Evolutionary conservation across 345 rosid genomes (phyloP).

Genomic region (Citrus medica): DNA sequence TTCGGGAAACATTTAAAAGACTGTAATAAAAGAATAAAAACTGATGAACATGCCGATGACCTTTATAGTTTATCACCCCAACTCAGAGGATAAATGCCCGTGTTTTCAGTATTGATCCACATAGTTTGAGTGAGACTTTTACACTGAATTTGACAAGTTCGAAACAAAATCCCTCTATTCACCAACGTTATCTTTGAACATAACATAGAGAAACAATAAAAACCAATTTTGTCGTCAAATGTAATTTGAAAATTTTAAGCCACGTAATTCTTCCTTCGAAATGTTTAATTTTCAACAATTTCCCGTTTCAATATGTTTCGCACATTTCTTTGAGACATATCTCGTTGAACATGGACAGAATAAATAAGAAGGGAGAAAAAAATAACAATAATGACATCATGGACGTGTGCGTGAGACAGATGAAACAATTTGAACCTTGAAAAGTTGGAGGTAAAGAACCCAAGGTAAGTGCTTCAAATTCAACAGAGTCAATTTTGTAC

Average conservation of each 20-base stretch:
- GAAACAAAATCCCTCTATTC: not conserved
- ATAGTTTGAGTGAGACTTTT: not conserved
- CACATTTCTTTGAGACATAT: not conserved
- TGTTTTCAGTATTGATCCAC: not conserved
- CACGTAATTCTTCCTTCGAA: not conserved
- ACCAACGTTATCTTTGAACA: not conserved
- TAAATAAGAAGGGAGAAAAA: not conserved
- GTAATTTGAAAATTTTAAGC: not conserved
- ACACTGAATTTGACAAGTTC: not conserved
- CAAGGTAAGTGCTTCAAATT: slow-evolving; percentile 78
- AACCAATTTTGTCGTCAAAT: not conserved
- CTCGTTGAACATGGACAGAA: not conserved
- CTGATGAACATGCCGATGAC: not conserved
- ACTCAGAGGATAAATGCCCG: not conserved
- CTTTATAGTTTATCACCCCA: not conserved
- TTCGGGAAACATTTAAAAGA: not conserved
- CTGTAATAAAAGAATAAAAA: not conserved
- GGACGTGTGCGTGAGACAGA: not conserved
- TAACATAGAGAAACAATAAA: not conserved
- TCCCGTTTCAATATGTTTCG: no score
- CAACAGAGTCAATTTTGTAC: slow-evolving; percentile 84
- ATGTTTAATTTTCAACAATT: not conserved
- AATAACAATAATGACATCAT: not conserved
- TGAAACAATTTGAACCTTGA: slow-evolving; percentile 44
- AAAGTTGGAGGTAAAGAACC: slow-evolving; percentile 88